phyloP scores from a whole-genome alignment of 2,329 filamentous ascomycete genomes.

The Fusarium nurragi region DNA sequence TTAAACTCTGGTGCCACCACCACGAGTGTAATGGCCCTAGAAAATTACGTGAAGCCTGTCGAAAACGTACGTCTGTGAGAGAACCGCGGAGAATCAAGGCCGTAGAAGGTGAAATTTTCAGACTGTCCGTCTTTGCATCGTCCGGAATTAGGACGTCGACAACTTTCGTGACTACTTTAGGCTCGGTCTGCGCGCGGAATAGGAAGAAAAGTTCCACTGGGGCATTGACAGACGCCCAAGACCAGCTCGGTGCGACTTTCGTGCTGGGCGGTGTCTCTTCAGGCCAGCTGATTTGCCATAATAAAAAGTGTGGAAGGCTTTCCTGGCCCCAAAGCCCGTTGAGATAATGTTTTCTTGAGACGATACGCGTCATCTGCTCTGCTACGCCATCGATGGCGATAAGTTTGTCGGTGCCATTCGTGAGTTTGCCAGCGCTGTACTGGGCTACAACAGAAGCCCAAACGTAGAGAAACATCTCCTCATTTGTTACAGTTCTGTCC shows the following conservation, averaged over 20 bases:
- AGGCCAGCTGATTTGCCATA: not conserved
- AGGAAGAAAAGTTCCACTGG: not conserved
- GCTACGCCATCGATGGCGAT: constrained; percentile 2
- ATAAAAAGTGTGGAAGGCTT: not conserved
- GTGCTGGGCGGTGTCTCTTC: not conserved
- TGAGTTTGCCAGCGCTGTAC: not conserved
- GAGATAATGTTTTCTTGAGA: not conserved
- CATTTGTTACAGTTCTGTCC: not conserved
- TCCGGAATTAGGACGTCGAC: not conserved
- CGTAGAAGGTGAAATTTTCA: not conserved
- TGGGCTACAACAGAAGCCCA: constrained; percentile 8
- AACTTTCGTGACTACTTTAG: not conserved
- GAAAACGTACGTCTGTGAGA: not conserved
- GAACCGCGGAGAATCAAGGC: not conserved
- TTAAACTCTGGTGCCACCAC: not conserved
- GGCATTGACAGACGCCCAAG: not conserved
- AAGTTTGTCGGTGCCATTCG: not conserved
- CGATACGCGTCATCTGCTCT: not conserved
- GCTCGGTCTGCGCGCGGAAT: not conserved
- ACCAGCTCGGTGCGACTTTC: constrained; percentile 1
- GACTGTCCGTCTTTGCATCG: not conserved
- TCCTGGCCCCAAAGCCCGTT: not conserved
- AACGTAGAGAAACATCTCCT: constrained; percentile 13
- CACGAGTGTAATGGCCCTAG: not conserved
- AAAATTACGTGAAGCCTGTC: not conserved